These are phyloP conservation scores for Rhodofomes roseus DNA, from an alignment of 1,284 basidiomycete genomes.

Conservation along the genomic window DNA sequence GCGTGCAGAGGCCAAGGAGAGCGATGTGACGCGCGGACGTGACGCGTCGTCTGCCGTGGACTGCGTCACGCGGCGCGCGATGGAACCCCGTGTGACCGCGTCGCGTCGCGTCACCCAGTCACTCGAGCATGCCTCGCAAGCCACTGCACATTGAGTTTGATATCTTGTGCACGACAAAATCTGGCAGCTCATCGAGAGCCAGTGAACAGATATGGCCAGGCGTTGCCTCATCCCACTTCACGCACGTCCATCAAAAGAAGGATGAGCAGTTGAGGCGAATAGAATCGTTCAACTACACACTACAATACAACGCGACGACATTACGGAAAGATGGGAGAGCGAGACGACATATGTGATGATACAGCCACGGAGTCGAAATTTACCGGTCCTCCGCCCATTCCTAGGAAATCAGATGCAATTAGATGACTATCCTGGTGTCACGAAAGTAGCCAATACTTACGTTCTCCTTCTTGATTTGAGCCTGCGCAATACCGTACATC, in stretches of 20 bases:
- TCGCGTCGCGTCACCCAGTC: background rate
- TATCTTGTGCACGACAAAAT: too few relatives aligned
- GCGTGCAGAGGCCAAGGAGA: background rate
- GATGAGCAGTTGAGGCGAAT: background rate
- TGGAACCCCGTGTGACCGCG: background rate
- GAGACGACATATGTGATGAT: conserved; percentile 8
- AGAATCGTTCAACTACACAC: background rate
- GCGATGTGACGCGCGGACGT: background rate
- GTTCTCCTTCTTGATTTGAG: conserved; percentile 99
- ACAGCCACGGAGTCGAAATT: conserved; percentile 24
- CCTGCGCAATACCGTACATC: conserved; percentile 39
- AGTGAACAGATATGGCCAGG: too few relatives aligned
- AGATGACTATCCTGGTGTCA: background rate
- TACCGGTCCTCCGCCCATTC: conserved; percentile 90
- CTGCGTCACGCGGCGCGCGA: background rate
- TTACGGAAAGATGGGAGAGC: background rate
- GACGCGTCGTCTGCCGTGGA: background rate
- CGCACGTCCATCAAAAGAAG: background rate
- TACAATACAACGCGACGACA: conserved; percentile 2
- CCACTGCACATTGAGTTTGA: too few relatives aligned
- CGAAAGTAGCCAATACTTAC: conserved; percentile 44
- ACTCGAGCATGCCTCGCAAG: too few relatives aligned
- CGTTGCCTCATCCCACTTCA: too few relatives aligned
- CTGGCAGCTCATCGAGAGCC: too few relatives aligned
- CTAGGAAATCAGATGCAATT: conserved; percentile 23